A percentile compares a stretch with the other conserved stretches of the same genome.
Conservation (phyloP, 495 filamentous ascomycete genomes). For the Cenococcum geophilum region DNA sequence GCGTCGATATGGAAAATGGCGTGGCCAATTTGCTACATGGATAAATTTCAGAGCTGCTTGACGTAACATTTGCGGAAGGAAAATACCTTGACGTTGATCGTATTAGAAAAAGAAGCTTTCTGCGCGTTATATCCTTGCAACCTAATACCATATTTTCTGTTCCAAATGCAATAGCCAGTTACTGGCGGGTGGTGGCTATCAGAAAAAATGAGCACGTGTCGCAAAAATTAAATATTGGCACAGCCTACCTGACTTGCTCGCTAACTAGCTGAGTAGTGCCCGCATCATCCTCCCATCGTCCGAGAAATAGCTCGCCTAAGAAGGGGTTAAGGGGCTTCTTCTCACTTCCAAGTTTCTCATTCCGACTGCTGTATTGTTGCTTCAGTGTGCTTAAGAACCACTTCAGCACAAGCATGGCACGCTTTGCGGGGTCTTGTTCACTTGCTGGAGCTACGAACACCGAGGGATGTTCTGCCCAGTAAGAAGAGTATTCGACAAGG, state of each 20-base stretch:
- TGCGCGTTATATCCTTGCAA: conserved; percentile 97
- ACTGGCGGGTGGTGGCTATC: conserved; percentile 91
- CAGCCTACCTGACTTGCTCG: conserved; percentile 68
- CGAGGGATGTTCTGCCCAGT: conserved; percentile 92
- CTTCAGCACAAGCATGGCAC: conserved; percentile 81
- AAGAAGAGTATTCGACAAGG: conserved; percentile 88
- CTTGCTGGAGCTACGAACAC: conserved; percentile 80
- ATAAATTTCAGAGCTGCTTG: background rate
- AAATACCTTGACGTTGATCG: conserved; percentile 73
- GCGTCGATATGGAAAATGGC: conserved; percentile 72
- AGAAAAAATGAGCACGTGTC: background rate
- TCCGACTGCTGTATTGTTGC: conserved; percentile 87
- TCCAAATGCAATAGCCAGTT: conserved; percentile 88
- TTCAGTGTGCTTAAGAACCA: conserved; percentile 97
- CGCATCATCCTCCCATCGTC: conserved; percentile 72
- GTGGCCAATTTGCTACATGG: conserved; percentile 71
- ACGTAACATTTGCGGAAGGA: background rate
- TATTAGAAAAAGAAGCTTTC: conserved; percentile 86
- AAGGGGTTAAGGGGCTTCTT: conserved; percentile 87
- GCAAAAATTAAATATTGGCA: background rate
- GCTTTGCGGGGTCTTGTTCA: conserved; percentile 74
- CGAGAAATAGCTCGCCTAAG: conserved; percentile 79
- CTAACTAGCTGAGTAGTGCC: conserved; percentile 60
- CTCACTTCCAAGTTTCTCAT: conserved; percentile 73
- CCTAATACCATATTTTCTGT: conserved; percentile 73